Percentiles rank a stretch among this genome's conserved stretches.
These are phyloP conservation scores for Rhododendron vialii DNA, from an alignment of 148 eudicot genomes.

Conservation along the genomic window DNA sequence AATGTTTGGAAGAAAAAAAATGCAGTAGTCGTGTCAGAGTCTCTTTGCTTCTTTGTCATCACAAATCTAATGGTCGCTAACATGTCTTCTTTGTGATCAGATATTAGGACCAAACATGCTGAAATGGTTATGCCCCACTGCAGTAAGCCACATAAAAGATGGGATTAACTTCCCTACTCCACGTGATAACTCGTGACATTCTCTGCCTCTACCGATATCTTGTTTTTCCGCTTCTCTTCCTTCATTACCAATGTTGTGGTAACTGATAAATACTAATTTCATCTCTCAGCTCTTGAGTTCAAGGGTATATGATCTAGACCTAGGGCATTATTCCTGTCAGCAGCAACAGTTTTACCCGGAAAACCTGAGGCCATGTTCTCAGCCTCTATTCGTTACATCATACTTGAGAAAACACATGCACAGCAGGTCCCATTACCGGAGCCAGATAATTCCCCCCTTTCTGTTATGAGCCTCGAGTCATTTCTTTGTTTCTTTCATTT, in stretches of 20 bases:
- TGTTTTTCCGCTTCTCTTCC: background rate
- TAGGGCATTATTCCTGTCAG: background rate
- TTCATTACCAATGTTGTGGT: background rate
- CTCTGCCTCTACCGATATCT: background rate
- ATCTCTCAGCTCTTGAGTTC: background rate
- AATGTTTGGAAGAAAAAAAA: background rate
- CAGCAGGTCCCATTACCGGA: background rate
- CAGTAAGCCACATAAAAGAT: conserved; percentile 55
- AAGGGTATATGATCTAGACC: background rate
- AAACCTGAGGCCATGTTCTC: background rate
- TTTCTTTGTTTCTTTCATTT: background rate
- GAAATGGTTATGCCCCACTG: conserved; percentile 59
- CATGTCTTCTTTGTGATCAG: conserved; percentile 25
- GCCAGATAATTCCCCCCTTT: background rate
- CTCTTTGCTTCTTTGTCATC: background rate
- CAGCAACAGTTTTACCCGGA: background rate
- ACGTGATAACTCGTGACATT: conserved; percentile 37
- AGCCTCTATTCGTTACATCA: background rate
- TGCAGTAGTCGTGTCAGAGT: background rate
- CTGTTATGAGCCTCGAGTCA: background rate
- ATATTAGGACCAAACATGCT: conserved; percentile 58
- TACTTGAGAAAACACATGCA: background rate
- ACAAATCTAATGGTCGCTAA: background rate
- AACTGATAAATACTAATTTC: background rate
- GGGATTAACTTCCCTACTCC: conserved; percentile 51